These are phyloP conservation scores for Geosmithia flava DNA, from an alignment of 2,329 filamentous ascomycete species.

Conservation along the genomic window DNA sequence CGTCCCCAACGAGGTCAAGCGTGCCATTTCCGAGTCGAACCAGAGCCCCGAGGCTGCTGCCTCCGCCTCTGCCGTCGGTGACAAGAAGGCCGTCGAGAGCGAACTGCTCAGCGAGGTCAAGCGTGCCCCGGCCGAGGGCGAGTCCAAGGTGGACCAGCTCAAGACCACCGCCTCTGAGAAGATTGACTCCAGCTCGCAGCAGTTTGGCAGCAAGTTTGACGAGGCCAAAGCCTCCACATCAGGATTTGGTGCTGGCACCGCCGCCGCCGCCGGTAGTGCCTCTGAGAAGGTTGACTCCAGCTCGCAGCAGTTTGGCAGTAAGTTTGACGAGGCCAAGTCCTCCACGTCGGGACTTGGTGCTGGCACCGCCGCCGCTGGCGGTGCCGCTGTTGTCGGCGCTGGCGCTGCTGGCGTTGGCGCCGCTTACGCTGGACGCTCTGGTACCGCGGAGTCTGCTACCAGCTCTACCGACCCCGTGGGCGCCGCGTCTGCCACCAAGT, in stretches of 20 bases:
- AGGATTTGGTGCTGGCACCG: constrained; percentile 3
- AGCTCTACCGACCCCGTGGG: too few relatives aligned
- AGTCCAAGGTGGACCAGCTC: constrained; percentile 12
- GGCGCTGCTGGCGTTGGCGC: background rate
- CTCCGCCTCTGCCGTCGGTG: constrained; percentile 54
- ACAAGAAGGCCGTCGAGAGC: constrained; percentile 63
- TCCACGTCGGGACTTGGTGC: background rate
- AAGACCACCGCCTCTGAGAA: constrained; percentile 1
- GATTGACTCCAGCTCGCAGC: too few relatives aligned
- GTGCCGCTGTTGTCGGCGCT: background rate
- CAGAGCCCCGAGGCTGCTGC: constrained; percentile 58
- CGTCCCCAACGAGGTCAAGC: constrained; percentile 43
- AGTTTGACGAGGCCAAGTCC: too few relatives aligned
- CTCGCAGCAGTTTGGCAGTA: too few relatives aligned
- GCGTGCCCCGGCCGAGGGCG: constrained; percentile 20
- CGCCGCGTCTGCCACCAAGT: too few relatives aligned
- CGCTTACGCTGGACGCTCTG: too few relatives aligned
- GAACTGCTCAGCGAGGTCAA: constrained; percentile 59
- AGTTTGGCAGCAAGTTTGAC: too few relatives aligned
- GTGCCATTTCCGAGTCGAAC: constrained; percentile 45
- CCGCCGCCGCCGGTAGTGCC: background rate
- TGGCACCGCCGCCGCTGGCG: constrained; percentile 2
- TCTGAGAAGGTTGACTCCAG: too few relatives aligned
- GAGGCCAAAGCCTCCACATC: too few relatives aligned
- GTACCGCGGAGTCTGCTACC: too few relatives aligned